Base-by-base conservation (phyloP, 2,329 filamentous ascomycete genomes). In the Lomentospora prolificans region DNA sequence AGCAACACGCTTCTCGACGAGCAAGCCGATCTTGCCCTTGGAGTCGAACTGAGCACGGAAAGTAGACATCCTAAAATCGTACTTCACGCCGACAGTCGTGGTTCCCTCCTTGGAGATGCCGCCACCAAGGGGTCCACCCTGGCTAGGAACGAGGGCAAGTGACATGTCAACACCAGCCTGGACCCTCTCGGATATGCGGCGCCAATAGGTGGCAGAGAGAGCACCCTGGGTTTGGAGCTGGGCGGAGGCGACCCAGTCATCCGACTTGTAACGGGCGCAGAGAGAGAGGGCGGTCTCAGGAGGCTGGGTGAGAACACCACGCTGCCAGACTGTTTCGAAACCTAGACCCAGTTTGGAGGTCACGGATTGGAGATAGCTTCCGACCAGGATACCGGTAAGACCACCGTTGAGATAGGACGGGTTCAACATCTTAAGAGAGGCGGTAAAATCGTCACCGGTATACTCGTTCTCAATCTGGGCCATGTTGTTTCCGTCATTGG, bases 41-140 rank as follows among this genome's bases (percentile, higher is more conserved):
- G 90, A 95, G 75, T 99, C 94, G 64, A 97, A 81, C 75, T 99
- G 94, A 48, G 92, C 94, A 62, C 92, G 85, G 84, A 96, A 96
- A 53, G 90, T 94, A 56, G 89, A 94, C 75, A 90, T 89, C 67
- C 89, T 84, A 83, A 99, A 99, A 71, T 96, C 92, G 75, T 99
- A 99, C 75, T 99, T 99, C 69, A 90, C 89, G 66, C 92, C 94
- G 65, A 97, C 81, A 55, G 91, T 90, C 55, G 95, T 91, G 59
- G 89, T 81, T 56, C 94, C 94, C 71, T 99, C 91, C 72, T 90
- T 92, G 70, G 85, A 82, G 55, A 85, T 70, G 50, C 84, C 84
- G 58, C 79, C 83, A 65, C 89, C 89, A 84, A 94, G 90, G 72
- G 89, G 75, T 60, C 82, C 81, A 54, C 81, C 82, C 54, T 76